Conservation (phyloP, 2,329 filamentous ascomycete species). For the Ceratocystis cacaofunesta region DNA sequence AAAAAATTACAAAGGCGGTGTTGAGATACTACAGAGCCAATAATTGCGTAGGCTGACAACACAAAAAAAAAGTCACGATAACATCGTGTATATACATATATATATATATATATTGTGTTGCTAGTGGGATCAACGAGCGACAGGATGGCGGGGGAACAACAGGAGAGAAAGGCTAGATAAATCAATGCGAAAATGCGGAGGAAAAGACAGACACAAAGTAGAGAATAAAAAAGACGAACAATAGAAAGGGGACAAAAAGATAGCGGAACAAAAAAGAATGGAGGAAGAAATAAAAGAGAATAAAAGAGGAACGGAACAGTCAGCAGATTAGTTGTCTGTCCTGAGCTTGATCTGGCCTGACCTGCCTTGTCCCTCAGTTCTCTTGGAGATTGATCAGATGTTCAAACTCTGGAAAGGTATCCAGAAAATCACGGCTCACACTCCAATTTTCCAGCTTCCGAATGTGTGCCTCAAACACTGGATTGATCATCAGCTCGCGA, state of each 20-base stretch:
- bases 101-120: not conserved
- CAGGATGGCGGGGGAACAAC: not conserved
- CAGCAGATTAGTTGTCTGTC: not conserved
- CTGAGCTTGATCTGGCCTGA: no score
- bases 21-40: no score
- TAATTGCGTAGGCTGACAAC: not conserved
- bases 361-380: not conserved
- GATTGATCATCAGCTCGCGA: slow-evolving; percentile 60
- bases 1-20: not conserved
- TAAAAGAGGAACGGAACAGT: not conserved
- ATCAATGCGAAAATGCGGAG: not conserved
- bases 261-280: not conserved
- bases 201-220: not conserved
- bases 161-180: slow-evolving; percentile 2
- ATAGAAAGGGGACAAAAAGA: not conserved
- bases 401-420: slow-evolving; percentile 40
- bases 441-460: slow-evolving; percentile 67
- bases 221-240: not conserved
- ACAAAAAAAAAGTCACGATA: not conserved
- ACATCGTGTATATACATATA: not conserved
- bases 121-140: not conserved
- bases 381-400: slow-evolving; percentile 13
- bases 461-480: slow-evolving; percentile 71
- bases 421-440: slow-evolving; percentile 53
- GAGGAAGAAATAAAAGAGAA: not conserved